Base-by-base conservation (phyloP, 2,329 filamentous ascomycete species). In the Cordyceps farinosa region DNA sequence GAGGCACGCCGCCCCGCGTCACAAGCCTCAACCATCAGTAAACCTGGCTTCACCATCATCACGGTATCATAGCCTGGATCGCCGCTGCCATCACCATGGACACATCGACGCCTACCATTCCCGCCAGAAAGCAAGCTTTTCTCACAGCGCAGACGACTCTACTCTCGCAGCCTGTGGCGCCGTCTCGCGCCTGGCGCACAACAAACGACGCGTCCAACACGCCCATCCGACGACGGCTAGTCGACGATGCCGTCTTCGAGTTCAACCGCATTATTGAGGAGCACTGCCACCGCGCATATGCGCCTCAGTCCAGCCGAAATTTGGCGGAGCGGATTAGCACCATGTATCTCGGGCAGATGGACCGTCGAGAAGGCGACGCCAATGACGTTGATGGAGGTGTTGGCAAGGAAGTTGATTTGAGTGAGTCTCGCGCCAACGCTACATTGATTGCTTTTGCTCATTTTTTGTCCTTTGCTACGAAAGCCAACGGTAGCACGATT, bases 311-410 rank as follows among this genome's bases (percentile, higher is more conserved):
- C n/a, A 85, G 83, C 58, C 83, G 88, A 42, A 87, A 90, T 69
- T 83, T 91, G 22, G 88, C 89, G 2, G 88, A 90, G 77, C 89
- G 92, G 76, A 86, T 92, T 48, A 87, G 90, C 73, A 75, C 76
- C 54, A 76, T 90, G 51, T 91, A 91, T 72, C 82, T 82, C 73
- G 74, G 74, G 6, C 75, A 77, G 15, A 76, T 75, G 5, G 78
- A 81, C 45, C 77, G 78, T 44, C 75, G 72, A 51, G 73, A 75
- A 57, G 70, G 69, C 10, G 75, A 72, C 0, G 71, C 65, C 1
- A 72, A 76, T 64, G 76, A 75, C 34, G 77, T 74, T 52, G 78
- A 71, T 27, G 72, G 70, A 5, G 71, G 75, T 1, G 72, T 80
- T 30, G 72, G 68, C 36, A 70, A 72, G 38, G 78, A 79, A 29